Evolutionary conservation across 2,329 filamentous ascomycete genomes (phyloP).

Genomic region (Fusarium siculi): DNA sequence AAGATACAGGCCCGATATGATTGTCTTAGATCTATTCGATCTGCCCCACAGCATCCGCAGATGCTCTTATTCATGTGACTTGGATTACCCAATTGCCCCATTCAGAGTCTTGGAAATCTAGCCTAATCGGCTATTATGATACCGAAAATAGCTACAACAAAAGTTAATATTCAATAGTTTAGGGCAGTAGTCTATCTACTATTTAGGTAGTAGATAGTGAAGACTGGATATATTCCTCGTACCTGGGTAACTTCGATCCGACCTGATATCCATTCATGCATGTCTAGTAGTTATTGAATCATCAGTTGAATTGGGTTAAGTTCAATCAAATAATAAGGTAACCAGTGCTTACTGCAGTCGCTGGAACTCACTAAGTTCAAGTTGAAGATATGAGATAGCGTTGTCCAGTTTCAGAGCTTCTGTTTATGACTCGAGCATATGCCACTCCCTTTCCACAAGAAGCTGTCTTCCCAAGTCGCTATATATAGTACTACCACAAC

Average conservation of each 20-base stretch:
- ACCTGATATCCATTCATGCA: too few species aligned
- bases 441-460: background rate
- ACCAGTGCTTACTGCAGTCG: background rate
- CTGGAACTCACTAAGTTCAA: background rate
- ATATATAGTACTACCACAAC: background rate
- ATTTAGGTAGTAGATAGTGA: background rate
- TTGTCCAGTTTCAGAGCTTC: background rate
- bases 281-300: background rate
- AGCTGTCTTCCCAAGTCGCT: background rate
- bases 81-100: background rate
- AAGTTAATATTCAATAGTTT: background rate
- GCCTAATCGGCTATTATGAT: background rate
- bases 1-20: background rate
- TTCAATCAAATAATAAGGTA: background rate
- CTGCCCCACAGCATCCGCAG: slow-evolving; percentile 28
- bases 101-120: background rate
- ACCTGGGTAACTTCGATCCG: background rate
- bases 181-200: accelerated
- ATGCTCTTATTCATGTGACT: slow-evolving; percentile 31
- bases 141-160: background rate
- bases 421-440: background rate
- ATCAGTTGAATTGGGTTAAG: too few species aligned
- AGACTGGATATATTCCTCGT: background rate
- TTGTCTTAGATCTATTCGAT: slow-evolving; percentile 9
- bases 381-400: background rate